Conservation (phyloP, 495 filamentous ascomycete genomes). For the Lasiosphaeris hirsuta region DNA sequence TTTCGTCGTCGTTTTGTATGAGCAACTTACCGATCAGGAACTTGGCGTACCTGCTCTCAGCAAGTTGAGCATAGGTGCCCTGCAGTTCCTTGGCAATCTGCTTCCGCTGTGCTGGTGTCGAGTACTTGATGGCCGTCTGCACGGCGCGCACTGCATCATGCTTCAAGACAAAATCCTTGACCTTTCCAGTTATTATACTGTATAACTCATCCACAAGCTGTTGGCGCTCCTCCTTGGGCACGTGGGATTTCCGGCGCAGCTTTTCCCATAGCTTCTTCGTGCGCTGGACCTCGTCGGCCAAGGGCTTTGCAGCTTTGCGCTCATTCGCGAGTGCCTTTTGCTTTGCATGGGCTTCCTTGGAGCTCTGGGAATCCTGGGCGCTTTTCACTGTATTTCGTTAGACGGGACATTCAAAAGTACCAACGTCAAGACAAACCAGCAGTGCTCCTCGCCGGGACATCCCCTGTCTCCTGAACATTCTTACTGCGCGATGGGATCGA, state of each 20-base stretch:
- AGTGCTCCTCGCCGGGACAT: slow-evolving; percentile 16
- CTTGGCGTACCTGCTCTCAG: slow-evolving; percentile 93
- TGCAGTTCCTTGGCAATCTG: slow-evolving; percentile 84
- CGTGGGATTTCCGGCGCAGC: slow-evolving; percentile 84
- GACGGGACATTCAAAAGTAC: neutral
- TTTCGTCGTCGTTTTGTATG: slow-evolving; percentile 80
- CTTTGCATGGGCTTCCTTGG: slow-evolving; percentile 84
- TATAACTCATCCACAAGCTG: slow-evolving; percentile 84
- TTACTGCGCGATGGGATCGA: slow-evolving; percentile 17
- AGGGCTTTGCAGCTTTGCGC: slow-evolving; percentile 87
- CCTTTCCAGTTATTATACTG: slow-evolving; percentile 79
- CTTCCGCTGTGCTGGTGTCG: slow-evolving; percentile 74
- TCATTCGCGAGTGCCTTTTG: slow-evolving; percentile 85
- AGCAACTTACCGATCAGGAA: slow-evolving; percentile 94
- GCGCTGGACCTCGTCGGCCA: slow-evolving; percentile 81
- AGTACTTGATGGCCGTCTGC: slow-evolving; percentile 95
- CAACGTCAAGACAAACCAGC: slow-evolving; percentile 18
- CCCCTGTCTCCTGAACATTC: slow-evolving; percentile 10
- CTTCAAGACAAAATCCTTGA: slow-evolving; percentile 96
- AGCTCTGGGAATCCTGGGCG: slow-evolving; percentile 63
- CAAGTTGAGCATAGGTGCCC: slow-evolving; percentile 77
- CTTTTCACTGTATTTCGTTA: slow-evolving; percentile 19
- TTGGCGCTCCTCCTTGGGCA: slow-evolving; percentile 79
- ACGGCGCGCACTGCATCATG: slow-evolving; percentile 94
- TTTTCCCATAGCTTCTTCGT: slow-evolving; percentile 97